Base-by-base conservation (phyloP, 495 filamentous ascomycete species). In the Bombardia bombarda region DNA sequence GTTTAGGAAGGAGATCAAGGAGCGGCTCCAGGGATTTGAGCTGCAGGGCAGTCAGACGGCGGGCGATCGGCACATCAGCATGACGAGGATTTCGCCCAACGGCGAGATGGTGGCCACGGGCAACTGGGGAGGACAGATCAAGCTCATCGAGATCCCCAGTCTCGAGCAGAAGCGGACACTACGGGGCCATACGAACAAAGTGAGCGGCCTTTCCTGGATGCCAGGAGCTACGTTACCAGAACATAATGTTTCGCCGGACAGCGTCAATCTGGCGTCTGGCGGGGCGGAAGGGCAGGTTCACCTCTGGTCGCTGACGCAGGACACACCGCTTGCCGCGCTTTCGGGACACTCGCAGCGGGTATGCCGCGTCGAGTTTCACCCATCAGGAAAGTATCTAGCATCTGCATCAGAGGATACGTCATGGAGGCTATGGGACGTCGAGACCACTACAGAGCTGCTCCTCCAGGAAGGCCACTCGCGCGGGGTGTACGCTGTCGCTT, bases 381-480 rank as follows among this genome's bases (percentile, higher is more conserved):
- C 92, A 0, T 93, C 86, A 3, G 90, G 92, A 14, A 73, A 75
- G 42, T 96, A 90, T 54, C 75, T 96, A 18, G 92, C 92, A 1
- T 95, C 89, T 1, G 92, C 92, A 1, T 95, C 88, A 1, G 90
- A 87, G 53, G 92, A 99, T 57, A 96, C 90, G 3, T 95, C 90
- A 0, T 99, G 92, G 92, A 79, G 92, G 19, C 64, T 99, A 43
- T 99, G 93, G 93, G 93, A 99, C 56, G 75, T 96, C 0, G 78
- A 86, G 41, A 90, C 82, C 1, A 83, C 76, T 0, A 82, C 82
- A 3, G 90, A 97, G 52, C 68, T 98, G 3, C 71, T 90, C 0
- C 67, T 95, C 3, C 93, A 97, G 66, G 92, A 99, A 68, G 92
- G 93, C 3, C 92, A 99, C 60, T 89, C 85, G 6, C 77, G 86